Base-by-base conservation (phyloP, 371 early-diverging fungal species). In the Mucor saturninus region DNA sequence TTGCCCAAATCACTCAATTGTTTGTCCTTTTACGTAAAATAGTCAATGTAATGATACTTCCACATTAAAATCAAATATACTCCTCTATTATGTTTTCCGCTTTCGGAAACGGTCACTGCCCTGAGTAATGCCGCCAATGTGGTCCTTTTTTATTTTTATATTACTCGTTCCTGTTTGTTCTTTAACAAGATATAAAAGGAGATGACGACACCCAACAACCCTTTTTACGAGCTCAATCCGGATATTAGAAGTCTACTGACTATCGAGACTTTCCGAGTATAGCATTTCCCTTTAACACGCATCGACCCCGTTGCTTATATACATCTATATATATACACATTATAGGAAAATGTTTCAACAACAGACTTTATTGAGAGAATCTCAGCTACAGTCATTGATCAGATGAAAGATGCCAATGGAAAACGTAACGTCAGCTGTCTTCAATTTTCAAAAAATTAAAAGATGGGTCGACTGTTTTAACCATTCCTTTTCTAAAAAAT, bases 351-450 rank as follows among this genome's bases (percentile, higher is more conserved):
- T 56, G 77, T 86, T 28, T 79, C 86, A 10, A 81, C 84, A 29
- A 73, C 71, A 6, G 87, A 85, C 28, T 89, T 88, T 63, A 76
- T 88, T 52, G 89, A 88, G 61, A 67, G 71, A 28, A 78, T 84
- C 28, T 81, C 85, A 35, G 59, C 63, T 10, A 59, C 69, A 51
- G 62, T 83, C 10, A 70, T 82, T 46, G 64, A 64, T 1, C 75
- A 72, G 53, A 70, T 71, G 52, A 75, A 72, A 35, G 61, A 62
- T 26, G 43, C 54, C 1, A 59, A 69, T 40, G 69, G 62, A 31
- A 55, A 72, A 45, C 56, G 74, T 73, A 48, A 52, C n/a, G 21
- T 21, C 21, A 21, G 21, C 21, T 21, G 0, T n/a, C 5, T 10
- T 43, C 13, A 1, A 5, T 4, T 5, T 43, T n/a, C 43, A 43